phyloP scores from a whole-genome alignment of 495 filamentous ascomycete genomes.

The Lichenothelia convexa region DNA sequence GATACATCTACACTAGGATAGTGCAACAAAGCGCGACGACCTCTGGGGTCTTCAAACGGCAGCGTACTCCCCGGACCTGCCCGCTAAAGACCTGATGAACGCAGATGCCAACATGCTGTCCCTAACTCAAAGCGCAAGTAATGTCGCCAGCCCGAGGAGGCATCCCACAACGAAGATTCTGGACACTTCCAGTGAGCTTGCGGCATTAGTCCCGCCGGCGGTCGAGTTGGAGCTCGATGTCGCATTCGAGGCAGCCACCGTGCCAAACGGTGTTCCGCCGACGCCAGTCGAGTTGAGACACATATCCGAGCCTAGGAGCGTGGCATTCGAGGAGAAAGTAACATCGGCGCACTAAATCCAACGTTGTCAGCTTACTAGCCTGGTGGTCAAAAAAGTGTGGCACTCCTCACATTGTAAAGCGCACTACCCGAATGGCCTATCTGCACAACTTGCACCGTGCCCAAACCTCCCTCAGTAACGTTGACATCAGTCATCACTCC shows the following conservation, averaged over 20 bases:
- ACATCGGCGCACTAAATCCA: conserved; percentile 40
- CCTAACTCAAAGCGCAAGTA: no score
- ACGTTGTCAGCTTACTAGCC: background rate
- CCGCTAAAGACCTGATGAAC: no score
- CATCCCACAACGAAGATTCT: no score
- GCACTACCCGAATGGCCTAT: conserved; percentile 27
- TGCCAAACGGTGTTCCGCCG: conserved; percentile 5
- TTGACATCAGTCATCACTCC: background rate
- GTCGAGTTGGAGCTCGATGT: background rate
- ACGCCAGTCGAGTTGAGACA: conserved; percentile 32
- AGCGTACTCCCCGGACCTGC: no score
- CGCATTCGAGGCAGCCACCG: background rate
- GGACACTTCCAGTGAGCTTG: no score
- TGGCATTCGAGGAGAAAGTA: conserved; percentile 31
- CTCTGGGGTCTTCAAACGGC: no score
- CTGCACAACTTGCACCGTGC: conserved; percentile 39
- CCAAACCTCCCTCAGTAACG: conserved; percentile 31
- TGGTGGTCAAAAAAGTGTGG: conserved; percentile 3
- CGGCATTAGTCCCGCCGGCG: no score
- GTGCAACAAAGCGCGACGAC: no score
- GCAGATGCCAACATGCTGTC: no score
- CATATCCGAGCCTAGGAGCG: conserved; percentile 17
- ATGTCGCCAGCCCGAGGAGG: no score
- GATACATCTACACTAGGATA: no score
- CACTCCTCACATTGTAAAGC: conserved; percentile 39